Percentiles rank a stretch among this genome's conserved stretches.
These are phyloP conservation scores for Lathyrus aphaca DNA, from an alignment of 306 rosid genomes.

Conservation along the genomic window DNA sequence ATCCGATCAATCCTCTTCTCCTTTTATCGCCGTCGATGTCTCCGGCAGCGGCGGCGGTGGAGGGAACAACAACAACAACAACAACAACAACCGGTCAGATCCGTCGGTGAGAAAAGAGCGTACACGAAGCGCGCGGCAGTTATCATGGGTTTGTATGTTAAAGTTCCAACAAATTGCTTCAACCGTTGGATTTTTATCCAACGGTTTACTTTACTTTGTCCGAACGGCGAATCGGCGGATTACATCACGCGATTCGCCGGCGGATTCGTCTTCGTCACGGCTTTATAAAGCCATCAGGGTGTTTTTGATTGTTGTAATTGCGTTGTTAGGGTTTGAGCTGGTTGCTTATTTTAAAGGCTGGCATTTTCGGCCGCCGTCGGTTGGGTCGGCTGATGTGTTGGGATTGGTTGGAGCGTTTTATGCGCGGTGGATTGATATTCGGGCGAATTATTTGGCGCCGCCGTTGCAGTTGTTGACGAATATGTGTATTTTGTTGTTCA, in stretches of 20 bases:
- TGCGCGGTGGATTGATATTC: constrained; percentile 69
- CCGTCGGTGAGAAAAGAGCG: constrained; percentile 66
- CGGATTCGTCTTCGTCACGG: constrained; percentile 66
- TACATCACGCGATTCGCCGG: constrained; percentile 34
- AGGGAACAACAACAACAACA: constrained; percentile 5
- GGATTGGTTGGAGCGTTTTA: constrained; percentile 63
- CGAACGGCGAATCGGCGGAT: constrained; percentile 65
- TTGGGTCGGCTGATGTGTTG: constrained; percentile 67
- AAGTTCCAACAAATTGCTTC: constrained; percentile 73
- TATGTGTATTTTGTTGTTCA: constrained; percentile 71
- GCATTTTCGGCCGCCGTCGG: constrained; percentile 86
- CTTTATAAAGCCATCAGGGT: constrained; percentile 74
- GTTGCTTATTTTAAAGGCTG: constrained; percentile 90
- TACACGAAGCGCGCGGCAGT: constrained; percentile 76
- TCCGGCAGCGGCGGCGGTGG: constrained; percentile 18
- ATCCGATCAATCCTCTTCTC: constrained; percentile 26
- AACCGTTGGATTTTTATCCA: constrained; percentile 51
- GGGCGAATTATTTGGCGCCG: constrained; percentile 80
- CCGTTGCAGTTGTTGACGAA: constrained; percentile 83
- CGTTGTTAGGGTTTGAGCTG: constrained; percentile 69
- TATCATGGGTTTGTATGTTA: constrained; percentile 71
- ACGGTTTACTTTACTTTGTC: constrained; percentile 48
- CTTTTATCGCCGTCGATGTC: constrained; percentile 59
- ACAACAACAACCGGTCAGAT: constrained; percentile 42
- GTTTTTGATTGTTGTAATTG: constrained; percentile 61